Evolutionary conservation across 2,329 filamentous ascomycete genomes (phyloP), one percentile per base, ranked within the genome.

Genomic region (Ustulina deusta): DNA sequence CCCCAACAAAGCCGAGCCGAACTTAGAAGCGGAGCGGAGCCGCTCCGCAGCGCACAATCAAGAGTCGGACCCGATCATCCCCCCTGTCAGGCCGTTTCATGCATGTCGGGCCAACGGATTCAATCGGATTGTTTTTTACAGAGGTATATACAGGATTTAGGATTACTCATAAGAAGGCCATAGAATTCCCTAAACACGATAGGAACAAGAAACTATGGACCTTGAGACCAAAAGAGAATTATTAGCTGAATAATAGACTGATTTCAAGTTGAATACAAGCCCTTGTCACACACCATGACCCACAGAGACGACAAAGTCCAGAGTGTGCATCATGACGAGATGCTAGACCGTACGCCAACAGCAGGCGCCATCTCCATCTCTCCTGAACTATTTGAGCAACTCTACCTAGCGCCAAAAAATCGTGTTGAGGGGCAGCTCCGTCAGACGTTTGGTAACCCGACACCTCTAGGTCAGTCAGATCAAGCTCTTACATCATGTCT

Each of bases 31-130:
- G 13, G 32, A 63, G 40, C 61, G 61, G 61, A 63, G 42, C 61
- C 61, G 61, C 40, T 63, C 42, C 42, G 25, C 49, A 20, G 29
- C 42, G 52, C 32, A 25, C 2, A 42, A 57, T 57, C 42, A 20
- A 38, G 15, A 40, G 42, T 63, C 61, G 61, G 52, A 63, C 29
- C 61, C 61, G 61, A 63, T 63, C 42, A 11, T 29, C 34, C 61
- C 59, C 20, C 52, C 20, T 27, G n/a, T 46, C 13, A 56, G 25
- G 42, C 22, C 20, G 3, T 32, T 61, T 32, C 5, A 56, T 49
- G 13, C 20, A 11, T 63, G 2, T 25, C 52, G 36, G 61, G 42
- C 25, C n/a, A 51, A 40, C 49, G 61, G 52, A n/a, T n/a, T n/a
- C n/a, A n/a, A n/a, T n/a, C n/a, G n/a, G n/a, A n/a, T n/a, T n/a